A percentile compares a stretch with the other conserved stretches of the same genome.
These are phyloP conservation scores for Tirmania nivea DNA, from an alignment of 495 filamentous ascomycete species.

Conservation along the genomic window DNA sequence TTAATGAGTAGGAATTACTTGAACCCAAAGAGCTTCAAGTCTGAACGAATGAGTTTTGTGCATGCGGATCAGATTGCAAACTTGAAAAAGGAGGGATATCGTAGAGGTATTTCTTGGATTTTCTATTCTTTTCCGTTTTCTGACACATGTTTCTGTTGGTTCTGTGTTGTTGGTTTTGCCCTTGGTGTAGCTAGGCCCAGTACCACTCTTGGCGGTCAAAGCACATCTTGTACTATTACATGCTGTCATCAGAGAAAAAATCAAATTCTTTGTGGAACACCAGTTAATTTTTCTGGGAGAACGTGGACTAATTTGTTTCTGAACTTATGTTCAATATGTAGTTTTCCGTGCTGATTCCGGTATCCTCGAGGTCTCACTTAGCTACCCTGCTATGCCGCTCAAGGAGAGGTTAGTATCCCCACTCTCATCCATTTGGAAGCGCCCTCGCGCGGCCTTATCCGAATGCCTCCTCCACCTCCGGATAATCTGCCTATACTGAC, in stretches of 20 bases:
- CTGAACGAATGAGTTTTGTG: constrained; percentile 10
- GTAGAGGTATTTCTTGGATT: constrained; percentile 8
- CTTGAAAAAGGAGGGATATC: constrained; percentile 9
- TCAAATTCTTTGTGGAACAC: too few relatives aligned
- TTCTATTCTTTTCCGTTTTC: not conserved
- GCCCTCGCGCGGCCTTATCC: not conserved
- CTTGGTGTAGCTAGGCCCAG: too few relatives aligned
- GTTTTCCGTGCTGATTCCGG: constrained; percentile 5
- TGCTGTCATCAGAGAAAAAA: too few relatives aligned
- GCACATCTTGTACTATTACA: too few relatives aligned
- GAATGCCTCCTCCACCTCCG: not conserved
- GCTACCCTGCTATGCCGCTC: constrained; percentile 50
- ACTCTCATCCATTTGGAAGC: not conserved
- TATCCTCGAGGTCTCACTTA: constrained; percentile 25
- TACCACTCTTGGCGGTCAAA: too few relatives aligned
- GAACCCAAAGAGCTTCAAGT: constrained; percentile 15
- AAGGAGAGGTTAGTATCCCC: constrained; percentile 36
- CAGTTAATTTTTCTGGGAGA: too few relatives aligned
- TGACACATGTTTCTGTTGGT: not conserved
- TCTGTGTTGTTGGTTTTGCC: too few relatives aligned
- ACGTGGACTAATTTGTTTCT: not conserved
- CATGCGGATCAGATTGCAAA: constrained; percentile 18
- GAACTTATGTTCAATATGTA: not conserved
- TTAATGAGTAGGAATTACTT: constrained; percentile 5
- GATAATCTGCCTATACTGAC: constrained; percentile 3